Evolutionary conservation across 352 stramenopile genomes (phyloP).

Genomic region (Lagenidium sp.): DNA sequence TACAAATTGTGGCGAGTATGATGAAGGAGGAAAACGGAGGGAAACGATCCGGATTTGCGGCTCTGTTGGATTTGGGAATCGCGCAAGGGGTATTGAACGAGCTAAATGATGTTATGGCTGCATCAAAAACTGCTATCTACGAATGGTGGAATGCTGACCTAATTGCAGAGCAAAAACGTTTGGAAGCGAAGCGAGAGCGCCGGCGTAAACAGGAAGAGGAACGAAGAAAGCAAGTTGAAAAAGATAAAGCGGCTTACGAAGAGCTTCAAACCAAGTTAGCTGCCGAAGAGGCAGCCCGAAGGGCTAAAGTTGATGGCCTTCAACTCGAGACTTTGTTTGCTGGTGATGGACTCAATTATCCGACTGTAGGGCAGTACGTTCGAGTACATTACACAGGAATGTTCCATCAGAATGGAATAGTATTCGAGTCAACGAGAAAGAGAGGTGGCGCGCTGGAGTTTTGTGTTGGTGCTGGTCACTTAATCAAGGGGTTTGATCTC

Average conservation of each 20-base stretch:
- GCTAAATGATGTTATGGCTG: conserved; percentile 46
- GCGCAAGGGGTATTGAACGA: conserved; percentile 54
- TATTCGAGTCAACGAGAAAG: conserved; percentile 61
- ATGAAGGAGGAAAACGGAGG: conserved; percentile 20
- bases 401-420: conserved; percentile 33
- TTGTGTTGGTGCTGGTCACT: conserved; percentile 52
- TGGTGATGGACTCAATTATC: conserved; percentile 48
- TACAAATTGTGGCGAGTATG: conserved; percentile 57
- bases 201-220: conserved; percentile 38
- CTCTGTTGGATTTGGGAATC: conserved; percentile 45
- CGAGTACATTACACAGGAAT: conserved; percentile 61
- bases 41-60: conserved; percentile 31
- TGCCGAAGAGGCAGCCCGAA: conserved; percentile 28
- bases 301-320: conserved; percentile 31
- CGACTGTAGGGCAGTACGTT: conserved; percentile 47
- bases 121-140: conserved; percentile 34
- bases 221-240: conserved; percentile 25
- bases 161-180: conserved; percentile 58
- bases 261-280: conserved; percentile 35
- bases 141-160: conserved; percentile 61
- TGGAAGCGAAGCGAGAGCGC: conserved; percentile 42
- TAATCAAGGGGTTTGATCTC: conserved; percentile 64
- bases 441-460: conserved; percentile 62
- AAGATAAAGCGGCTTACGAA: conserved; percentile 27
- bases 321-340: conserved; percentile 40